Conservation (phyloP, 2,329 filamentous ascomycete genomes). For the Ophiostoma fasciatum region DNA sequence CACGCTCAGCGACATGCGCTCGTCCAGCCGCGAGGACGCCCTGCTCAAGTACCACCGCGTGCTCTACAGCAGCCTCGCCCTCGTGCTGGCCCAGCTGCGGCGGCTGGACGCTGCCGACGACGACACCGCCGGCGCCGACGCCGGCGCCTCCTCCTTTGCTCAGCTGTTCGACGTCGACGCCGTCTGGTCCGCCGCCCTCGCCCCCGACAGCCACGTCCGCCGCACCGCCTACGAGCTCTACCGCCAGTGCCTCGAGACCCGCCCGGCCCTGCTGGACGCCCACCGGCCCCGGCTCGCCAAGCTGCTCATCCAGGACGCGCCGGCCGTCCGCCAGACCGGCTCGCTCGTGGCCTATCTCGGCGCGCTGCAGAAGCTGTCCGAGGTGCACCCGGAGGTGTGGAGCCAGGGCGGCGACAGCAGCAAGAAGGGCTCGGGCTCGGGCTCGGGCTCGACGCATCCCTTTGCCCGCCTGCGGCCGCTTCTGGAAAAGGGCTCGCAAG, state of each 20-base stretch:
- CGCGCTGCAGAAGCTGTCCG: conserved; percentile 51
- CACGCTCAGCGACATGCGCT: conserved; percentile 80
- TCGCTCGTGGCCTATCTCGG: conserved; percentile 60
- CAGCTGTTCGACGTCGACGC: conserved; percentile 51
- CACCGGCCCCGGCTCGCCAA: conserved; percentile 37
- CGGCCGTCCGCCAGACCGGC: conserved; percentile 57
- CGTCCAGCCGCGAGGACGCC: conserved; percentile 69
- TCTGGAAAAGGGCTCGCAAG: conserved; percentile 71
- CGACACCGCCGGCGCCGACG: conserved; percentile 43
- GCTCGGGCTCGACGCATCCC: no score
- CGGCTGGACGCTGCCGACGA: conserved; percentile 36
- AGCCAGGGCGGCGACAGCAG: no score
- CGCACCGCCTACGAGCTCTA: conserved; percentile 37
- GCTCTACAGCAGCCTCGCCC: conserved; percentile 36
- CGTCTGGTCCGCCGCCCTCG: conserved; percentile 53
- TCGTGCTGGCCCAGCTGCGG: conserved; percentile 38
- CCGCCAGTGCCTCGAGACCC: conserved; percentile 30
- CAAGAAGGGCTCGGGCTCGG: no score
- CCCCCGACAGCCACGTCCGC: conserved; percentile 39
- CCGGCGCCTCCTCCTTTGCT: conserved; percentile 54
- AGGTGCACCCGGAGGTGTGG: conserved; percentile 56
- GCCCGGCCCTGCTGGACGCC: conserved; percentile 30
- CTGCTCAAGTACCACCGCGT: conserved; percentile 77
- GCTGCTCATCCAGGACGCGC: conserved; percentile 54
- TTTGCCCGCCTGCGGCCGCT: conserved; percentile 50